Conservation (phyloP, 257 asterid genomes). For the Petunia secreta region DNA sequence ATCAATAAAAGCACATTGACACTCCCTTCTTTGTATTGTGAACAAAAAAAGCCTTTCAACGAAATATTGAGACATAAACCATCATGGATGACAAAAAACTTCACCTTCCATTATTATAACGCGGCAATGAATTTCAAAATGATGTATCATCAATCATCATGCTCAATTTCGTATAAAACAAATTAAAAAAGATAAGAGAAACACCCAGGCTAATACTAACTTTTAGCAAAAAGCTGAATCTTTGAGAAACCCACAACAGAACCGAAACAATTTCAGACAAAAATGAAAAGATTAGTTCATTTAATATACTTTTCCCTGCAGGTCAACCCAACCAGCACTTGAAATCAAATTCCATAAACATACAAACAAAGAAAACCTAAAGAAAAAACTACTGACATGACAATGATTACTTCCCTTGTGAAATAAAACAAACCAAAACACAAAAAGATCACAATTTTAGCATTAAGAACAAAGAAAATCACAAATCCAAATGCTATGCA, state of each 20-base stretch:
- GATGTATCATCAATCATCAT: neutral
- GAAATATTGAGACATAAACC: neutral
- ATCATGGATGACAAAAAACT: neutral
- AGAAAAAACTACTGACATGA: conserved; percentile 3
- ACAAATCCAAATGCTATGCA: neutral
- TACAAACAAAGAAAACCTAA: neutral
- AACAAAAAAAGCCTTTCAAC: conserved; percentile 2
- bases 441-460: conserved; percentile 26
- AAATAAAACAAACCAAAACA: conserved; percentile 5
- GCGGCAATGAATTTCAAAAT: neutral
- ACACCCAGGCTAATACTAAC: neutral
- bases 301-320: neutral
- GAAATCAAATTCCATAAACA: conserved; percentile 8
- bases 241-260: neutral
- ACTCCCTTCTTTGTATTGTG: neutral
- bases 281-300: neutral
- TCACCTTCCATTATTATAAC: neutral
- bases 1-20: neutral
- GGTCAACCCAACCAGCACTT: neutral
- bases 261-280: neutral
- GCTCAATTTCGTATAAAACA: neutral
- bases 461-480: neutral
- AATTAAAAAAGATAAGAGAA: neutral
- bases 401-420: neutral
- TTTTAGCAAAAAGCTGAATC: neutral